These are phyloP conservation scores for Diplogelasinospora grovesii DNA, from an alignment of 495 filamentous ascomycete genomes.

Conservation along the genomic window DNA sequence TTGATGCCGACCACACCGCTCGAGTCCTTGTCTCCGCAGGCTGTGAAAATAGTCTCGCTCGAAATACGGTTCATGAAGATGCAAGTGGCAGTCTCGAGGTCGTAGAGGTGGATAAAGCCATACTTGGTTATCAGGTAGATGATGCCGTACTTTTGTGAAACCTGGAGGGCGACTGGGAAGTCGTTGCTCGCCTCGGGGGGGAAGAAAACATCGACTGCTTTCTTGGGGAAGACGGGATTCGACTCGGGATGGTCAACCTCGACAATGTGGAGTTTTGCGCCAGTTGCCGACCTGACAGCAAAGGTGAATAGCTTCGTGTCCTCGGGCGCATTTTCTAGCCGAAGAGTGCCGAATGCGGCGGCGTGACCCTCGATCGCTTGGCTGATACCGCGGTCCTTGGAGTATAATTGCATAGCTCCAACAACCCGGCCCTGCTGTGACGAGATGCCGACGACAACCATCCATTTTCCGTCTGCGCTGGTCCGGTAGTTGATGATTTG, in stretches of 20 bases:
- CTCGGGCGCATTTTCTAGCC: constrained; percentile 77
- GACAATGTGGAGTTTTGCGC: constrained; percentile 95
- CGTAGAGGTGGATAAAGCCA: constrained; percentile 97
- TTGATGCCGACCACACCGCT: constrained; percentile 92
- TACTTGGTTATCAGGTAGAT: constrained; percentile 98
- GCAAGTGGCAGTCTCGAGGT: constrained; percentile 91
- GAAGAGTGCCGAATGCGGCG: constrained; percentile 84
- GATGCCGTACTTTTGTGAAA: constrained; percentile 90
- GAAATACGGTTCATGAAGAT: constrained; percentile 99
- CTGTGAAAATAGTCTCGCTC: constrained; percentile 97
- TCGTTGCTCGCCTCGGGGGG: constrained; percentile 89
- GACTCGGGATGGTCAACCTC: constrained; percentile 89
- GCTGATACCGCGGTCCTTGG: constrained; percentile 89
- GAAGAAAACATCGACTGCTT: constrained; percentile 96
- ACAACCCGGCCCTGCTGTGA: constrained; percentile 88
- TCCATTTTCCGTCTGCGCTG: constrained; percentile 94
- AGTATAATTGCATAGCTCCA: constrained; percentile 95
- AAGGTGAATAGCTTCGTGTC: constrained; percentile 97
- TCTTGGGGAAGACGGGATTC: constrained; percentile 86
- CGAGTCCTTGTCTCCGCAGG: constrained; percentile 73
- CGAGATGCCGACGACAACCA: constrained; percentile 94
- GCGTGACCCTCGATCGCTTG: constrained; percentile 98
- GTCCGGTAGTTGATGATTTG: constrained; percentile 99
- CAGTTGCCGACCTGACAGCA: constrained; percentile 76
- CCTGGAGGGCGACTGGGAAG: constrained; percentile 97